Base-by-base conservation (phyloP, 2,329 filamentous ascomycete species). In the Rutstroemia sp. region DNA sequence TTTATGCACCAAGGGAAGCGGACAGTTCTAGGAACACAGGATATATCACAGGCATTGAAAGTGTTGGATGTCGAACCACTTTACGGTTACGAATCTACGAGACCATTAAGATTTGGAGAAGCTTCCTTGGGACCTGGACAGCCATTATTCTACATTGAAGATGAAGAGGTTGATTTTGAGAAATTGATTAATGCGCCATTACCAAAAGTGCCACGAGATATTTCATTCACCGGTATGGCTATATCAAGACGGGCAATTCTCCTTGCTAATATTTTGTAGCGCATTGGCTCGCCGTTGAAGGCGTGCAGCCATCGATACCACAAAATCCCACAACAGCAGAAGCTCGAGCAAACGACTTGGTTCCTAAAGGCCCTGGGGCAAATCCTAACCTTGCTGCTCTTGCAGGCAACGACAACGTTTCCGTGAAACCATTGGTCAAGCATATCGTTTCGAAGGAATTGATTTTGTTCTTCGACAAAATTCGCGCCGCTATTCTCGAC, bases 161-260 rank as follows among this genome's bases (percentile, higher is more conserved):
- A 99, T 70, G 94, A 99, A 69, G 94, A 99, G 76, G 87, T 97
- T 54, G 94, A 99, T 72, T 97, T 99, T 69, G 94, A 99, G 76
- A 97, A 97, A 77, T 77, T 99, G 63, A 96, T 99, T 70, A 99
- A 99, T 74, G 91, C 91, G 62, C 89, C 94, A 4, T 74, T 99
- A 63, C 94, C 94, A 25, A 96, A 95, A 72, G 92, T 99, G 30
- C 94, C 94, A 37, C 81, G 92, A 50, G 94, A 99, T 71, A 87
- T 94, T 66, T 89, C 85, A 59, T 92, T 96, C 69, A 97, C 92
- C 42, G 88, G 90, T 92, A 75, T 56, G 78, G 64, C 44, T 23
- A 23, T 46, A 19, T 51, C 7, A 34, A 47, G 14, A 5, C 2
- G 8, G 2, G 4, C 16, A 46, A 10, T 6, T 21, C 17, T 34